phyloP scores from a whole-genome alignment of 352 stramenopile species.

The Phytopythium chamaehyphon region DNA sequence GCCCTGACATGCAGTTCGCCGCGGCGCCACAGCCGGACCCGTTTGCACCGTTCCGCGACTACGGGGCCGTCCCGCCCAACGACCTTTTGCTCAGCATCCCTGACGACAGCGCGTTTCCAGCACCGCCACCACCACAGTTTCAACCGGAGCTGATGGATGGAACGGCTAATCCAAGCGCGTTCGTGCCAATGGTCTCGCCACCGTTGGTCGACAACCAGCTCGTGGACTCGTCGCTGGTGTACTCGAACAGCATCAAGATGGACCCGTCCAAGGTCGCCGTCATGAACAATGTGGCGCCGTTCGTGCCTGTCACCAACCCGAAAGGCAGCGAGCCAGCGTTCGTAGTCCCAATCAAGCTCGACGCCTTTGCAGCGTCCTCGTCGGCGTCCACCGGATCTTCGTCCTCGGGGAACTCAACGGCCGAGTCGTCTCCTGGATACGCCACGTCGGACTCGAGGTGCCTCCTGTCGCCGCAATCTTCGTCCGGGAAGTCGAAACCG shows the following conservation, averaged over 20 bases:
- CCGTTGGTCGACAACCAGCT: conserved; percentile 6
- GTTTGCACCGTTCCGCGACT: conserved; percentile 19
- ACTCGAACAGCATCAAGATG: conserved; percentile 8
- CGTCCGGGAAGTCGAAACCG: conserved; percentile 12
- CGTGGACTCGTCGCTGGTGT: not conserved
- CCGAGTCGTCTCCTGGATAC: conserved; percentile 13
- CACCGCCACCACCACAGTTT: not conserved
- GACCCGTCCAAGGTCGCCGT: conserved; percentile 5
- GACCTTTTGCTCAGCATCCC: conserved; percentile 12
- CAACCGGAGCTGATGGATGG: not conserved
- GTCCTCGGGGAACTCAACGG: conserved; percentile 18
- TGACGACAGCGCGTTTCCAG: conserved; percentile 4
- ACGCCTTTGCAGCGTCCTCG: conserved; percentile 10
- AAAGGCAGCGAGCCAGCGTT: conserved; percentile 2
- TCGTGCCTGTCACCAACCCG: not conserved
- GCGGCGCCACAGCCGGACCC: conserved; percentile 9
- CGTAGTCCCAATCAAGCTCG: conserved; percentile 7
- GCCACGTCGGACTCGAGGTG: not conserved
- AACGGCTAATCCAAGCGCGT: not conserved
- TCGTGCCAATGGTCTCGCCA: not conserved
- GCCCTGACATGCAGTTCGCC: not conserved
- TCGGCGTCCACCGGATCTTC: conserved; percentile 20
- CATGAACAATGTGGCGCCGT: conserved; percentile 8
- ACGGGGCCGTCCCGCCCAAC: conserved; percentile 9
- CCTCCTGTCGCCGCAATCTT: not conserved